Evolutionary conservation across 352 stramenopile genomes (phyloP).

Genomic region (Phytophthora capsici): DNA sequence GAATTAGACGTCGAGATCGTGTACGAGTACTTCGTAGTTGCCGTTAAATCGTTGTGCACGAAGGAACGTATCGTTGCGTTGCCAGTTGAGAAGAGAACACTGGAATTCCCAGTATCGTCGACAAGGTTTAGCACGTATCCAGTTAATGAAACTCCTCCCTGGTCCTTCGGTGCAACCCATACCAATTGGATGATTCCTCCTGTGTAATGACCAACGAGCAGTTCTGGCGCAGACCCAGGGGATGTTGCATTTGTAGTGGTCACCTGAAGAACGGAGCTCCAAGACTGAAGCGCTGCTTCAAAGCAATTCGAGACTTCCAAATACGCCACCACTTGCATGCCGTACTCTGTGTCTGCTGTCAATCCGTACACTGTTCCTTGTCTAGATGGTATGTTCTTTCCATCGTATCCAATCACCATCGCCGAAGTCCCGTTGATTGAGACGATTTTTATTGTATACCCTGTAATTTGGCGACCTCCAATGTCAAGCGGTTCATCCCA

Average conservation of each 20-base stretch:
- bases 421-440: neutral
- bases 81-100: slow-evolving; percentile 31
- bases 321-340: slow-evolving; percentile 43
- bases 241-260: slow-evolving; percentile 26
- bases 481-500: slow-evolving; percentile 69
- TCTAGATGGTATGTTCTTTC: slow-evolving; percentile 22
- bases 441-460: slow-evolving; percentile 52
- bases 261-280: slow-evolving; percentile 20
- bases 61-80: slow-evolving; percentile 36
- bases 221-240: slow-evolving; percentile 28
- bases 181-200: slow-evolving; percentile 48
- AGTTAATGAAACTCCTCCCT: slow-evolving; percentile 39
- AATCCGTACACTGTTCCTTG: slow-evolving; percentile 43
- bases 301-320: slow-evolving; percentile 50
- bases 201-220: slow-evolving; percentile 35
- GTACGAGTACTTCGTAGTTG: slow-evolving; percentile 61
- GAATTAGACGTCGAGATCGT: slow-evolving; percentile 43
- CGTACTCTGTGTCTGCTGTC: slow-evolving; percentile 33
- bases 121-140: slow-evolving; percentile 40
- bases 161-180: slow-evolving; percentile 40
- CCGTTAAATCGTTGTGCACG: slow-evolving; percentile 53
- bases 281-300: slow-evolving; percentile 21
- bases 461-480: slow-evolving; percentile 50
- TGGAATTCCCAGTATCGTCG: slow-evolving; percentile 7
- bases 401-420: slow-evolving; percentile 55